Evolutionary conservation across 2,329 filamentous ascomycete genomes (phyloP), one percentile per base, ranked within the genome.

Genomic region (Ophiostoma ulmi): DNA sequence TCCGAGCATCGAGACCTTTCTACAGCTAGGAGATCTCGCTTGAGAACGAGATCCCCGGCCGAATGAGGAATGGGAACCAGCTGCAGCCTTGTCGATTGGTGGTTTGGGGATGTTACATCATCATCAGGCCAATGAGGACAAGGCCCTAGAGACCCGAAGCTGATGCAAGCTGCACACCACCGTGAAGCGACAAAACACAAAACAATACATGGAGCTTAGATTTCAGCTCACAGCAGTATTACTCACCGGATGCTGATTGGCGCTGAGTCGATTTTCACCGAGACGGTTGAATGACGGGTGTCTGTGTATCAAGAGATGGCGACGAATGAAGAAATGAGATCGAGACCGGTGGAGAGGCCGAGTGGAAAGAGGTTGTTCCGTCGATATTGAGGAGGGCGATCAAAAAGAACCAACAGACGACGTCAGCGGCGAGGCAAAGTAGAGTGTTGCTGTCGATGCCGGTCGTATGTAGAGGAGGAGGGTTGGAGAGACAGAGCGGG

Each of bases 231-330:
- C 1, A 35, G 58, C 22, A 26, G 58, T 35, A 63, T 26, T 63
- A 63, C 58, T 63, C 13, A 63, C 58, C 58, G 58, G 58, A 17
- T 63, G 26, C 58, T 63, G 58, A 63, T 63, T 63, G 58, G 26
- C 58, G 26, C 44, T 11, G 58, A 20, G 58, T 36, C 26, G 58
- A 31, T 63, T 36, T 63, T 26, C 52, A 58, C 52, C 20, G 52
- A 58, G 22, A 58, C 52, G 11, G n/a, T 17, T 17, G 26, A 26
- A 63, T 63, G 26, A 26, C 58, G 26, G 26, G 58, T 22, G 58
- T 63, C 26, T 20, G 58, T 31, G 22, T 63, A 63, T 63, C 58
- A 63, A 63, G 58, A 63, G 58, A 58, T 11, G 22, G 7, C n/a
- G 52, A 14, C 52, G 17, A 58, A 58, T 26, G 52, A 58, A 26